Evolutionary conservation across 805 yeast genomes (phyloP).

Genomic region (Lachancea sp.): DNA sequence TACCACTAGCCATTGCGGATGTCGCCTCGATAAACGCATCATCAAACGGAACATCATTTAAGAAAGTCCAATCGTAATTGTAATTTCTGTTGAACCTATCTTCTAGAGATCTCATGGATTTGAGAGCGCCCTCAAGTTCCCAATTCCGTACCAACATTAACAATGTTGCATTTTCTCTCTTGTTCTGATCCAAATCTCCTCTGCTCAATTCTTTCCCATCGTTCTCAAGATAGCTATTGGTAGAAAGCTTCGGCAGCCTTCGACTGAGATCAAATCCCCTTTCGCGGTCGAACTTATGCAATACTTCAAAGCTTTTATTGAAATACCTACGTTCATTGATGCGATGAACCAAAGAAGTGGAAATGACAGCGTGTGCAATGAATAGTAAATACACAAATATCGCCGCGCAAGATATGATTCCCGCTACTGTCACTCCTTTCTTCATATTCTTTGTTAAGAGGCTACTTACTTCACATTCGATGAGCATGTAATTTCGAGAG

Average conservation of each 20-base stretch:
- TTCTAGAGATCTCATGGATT: constrained; percentile 70
- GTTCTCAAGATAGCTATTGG: constrained; percentile 23
- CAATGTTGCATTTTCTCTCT: constrained; percentile 61
- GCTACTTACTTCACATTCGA: neutral
- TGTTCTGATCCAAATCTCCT: neutral
- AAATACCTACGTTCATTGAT: constrained; percentile 3
- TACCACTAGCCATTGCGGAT: constrained; percentile 54
- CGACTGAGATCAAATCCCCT: constrained; percentile 8
- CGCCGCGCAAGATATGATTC: neutral
- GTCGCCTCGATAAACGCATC: constrained; percentile 58
- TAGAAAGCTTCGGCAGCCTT: constrained; percentile 21
- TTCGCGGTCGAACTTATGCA: constrained; percentile 13
- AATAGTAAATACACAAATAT: constrained; percentile 1
- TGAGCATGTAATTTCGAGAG: neutral
- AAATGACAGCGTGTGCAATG: constrained; percentile 3
- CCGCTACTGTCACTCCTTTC: neutral
- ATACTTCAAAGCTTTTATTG: constrained; percentile 12
- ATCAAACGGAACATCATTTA: constrained; percentile 67
- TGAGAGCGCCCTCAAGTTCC: constrained; percentile 68
- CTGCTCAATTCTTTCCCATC: constrained; percentile 5
- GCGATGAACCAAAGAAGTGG: constrained; percentile 2
- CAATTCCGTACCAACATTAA: constrained; percentile 82
- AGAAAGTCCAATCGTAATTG: constrained; percentile 71
- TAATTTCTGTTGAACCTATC: constrained; percentile 64
- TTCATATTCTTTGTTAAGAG: neutral